A percentile compares a stretch with the other conserved stretches of the same genome.
These are phyloP conservation scores for Trypanosoma rangeli DNA, from an alignment of 208 protist genomes.

Conservation along the genomic window DNA sequence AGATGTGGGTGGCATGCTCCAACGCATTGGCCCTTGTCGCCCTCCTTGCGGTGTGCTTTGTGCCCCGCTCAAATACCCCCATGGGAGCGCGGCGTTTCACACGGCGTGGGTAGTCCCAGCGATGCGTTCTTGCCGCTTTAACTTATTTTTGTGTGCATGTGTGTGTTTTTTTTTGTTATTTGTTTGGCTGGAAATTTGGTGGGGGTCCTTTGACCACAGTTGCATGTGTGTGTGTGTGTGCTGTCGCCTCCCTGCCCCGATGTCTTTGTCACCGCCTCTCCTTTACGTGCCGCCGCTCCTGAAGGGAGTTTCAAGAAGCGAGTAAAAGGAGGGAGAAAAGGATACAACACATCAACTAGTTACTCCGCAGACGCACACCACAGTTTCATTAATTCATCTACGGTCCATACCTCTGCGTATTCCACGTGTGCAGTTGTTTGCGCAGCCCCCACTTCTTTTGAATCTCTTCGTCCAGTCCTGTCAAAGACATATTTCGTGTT, in stretches of 20 bases:
- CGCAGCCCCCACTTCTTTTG: not conserved
- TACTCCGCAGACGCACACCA: not conserved
- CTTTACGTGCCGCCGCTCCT: not conserved
- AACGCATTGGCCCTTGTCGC: slow-evolving; percentile 18
- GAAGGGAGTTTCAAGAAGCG: not conserved
- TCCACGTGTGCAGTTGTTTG: not conserved
- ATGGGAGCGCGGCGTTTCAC: not conserved
- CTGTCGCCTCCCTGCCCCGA: not conserved
- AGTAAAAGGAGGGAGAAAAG: not conserved
- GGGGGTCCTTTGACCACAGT: too few species aligned
- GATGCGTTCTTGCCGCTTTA: not conserved
- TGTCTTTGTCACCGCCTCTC: not conserved
- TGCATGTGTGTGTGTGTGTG: too few species aligned
- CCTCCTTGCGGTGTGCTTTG: slow-evolving; percentile 10
- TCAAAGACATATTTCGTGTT: not conserved
- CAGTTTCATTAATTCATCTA: not conserved
- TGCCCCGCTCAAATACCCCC: not conserved
- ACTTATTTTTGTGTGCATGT: not conserved
- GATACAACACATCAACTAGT: not conserved
- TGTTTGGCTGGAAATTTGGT: not conserved
- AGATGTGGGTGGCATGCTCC: slow-evolving; percentile 22
- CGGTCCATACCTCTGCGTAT: not conserved
- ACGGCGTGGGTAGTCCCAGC: not conserved
- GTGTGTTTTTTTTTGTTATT: not conserved
- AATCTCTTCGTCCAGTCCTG: not conserved